Percentiles rank a stretch among this genome's conserved stretches.
Conservation (phyloP, 2,329 filamentous ascomycete species). For the Botryotinia convoluta region DNA sequence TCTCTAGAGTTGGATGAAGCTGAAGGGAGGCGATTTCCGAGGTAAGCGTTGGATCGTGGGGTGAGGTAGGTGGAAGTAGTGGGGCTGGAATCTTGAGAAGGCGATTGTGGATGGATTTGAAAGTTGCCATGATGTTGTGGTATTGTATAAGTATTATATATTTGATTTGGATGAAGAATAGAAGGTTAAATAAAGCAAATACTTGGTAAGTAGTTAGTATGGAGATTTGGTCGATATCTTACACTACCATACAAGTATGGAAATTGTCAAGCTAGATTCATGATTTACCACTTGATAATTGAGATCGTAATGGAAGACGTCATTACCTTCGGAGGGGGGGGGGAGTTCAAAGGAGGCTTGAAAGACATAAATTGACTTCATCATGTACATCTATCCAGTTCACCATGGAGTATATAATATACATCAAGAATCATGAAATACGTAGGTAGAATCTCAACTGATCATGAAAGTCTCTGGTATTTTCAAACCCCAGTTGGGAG, state of each 20-base stretch:
- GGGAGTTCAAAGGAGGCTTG: not conserved
- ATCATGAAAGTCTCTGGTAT: not conserved
- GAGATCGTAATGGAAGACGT: not conserved
- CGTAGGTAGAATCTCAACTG: not conserved
- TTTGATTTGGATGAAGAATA: not conserved
- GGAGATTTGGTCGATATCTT: not conserved
- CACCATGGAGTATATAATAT: not conserved
- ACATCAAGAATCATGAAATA: not conserved
- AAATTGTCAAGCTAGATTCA: not conserved
- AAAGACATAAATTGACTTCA: not conserved
- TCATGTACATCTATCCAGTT: not conserved
- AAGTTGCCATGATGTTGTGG: slow-evolving; percentile 7
- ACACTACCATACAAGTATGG: not conserved
- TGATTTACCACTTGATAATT: not conserved
- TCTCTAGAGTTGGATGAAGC: slow-evolving; percentile 49
- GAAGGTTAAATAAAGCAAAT: not conserved
- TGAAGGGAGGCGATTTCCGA: slow-evolving; percentile 36
- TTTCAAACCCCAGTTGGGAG: not conserved
- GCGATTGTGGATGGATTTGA: slow-evolving; percentile 3
- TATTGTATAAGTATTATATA: not conserved
- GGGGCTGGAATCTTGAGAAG: slow-evolving; percentile 26
- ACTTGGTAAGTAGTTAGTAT: not conserved
- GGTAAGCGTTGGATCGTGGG: slow-evolving; percentile 27
- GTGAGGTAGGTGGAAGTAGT: slow-evolving; percentile 31
- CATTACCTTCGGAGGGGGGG: not conserved